phyloP scores from a whole-genome alignment of 495 filamentous ascomycete species.

The Annulohypoxylon nitens region DNA sequence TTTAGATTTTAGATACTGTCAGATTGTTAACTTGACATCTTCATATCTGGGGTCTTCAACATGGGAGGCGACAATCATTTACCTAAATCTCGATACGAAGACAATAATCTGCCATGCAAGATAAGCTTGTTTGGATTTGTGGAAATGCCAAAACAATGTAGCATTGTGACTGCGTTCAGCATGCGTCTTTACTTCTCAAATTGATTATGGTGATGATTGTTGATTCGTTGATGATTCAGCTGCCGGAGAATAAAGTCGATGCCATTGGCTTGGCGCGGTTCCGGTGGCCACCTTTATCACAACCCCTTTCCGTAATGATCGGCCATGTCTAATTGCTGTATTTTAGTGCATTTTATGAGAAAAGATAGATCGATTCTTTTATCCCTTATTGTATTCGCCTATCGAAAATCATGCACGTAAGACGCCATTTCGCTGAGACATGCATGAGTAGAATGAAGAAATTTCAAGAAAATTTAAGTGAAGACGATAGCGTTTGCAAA shows the following conservation, averaged over 20 bases:
- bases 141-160: conserved; percentile 5
- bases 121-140: conserved; percentile 9
- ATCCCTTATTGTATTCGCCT: conserved; percentile 10
- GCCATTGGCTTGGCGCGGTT: conserved; percentile 23
- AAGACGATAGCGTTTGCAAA: background rate
- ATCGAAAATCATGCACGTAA: background rate
- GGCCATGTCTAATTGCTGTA: background rate
- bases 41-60: background rate
- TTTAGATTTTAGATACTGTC: background rate
- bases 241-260: conserved; percentile 20
- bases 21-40: background rate
- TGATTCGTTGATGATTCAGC: conserved; percentile 40
- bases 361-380: background rate
- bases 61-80: background rate
- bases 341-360: conserved; percentile 5
- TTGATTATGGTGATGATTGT: background rate
- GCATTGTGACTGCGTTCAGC: conserved; percentile 12
- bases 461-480: background rate
- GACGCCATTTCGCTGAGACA: background rate
- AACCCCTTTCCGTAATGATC: conserved; percentile 22
- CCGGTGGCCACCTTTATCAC: conserved; percentile 15
- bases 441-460: background rate
- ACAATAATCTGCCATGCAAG: background rate
- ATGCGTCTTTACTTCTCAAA: background rate
- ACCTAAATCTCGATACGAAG: conserved; percentile 1